A percentile compares a stretch with the other conserved stretches of the same genome.
These are phyloP conservation scores for Nymphaea thermarum DNA, from an alignment of 164 flowering plant genomes.

Conservation along the genomic window DNA sequence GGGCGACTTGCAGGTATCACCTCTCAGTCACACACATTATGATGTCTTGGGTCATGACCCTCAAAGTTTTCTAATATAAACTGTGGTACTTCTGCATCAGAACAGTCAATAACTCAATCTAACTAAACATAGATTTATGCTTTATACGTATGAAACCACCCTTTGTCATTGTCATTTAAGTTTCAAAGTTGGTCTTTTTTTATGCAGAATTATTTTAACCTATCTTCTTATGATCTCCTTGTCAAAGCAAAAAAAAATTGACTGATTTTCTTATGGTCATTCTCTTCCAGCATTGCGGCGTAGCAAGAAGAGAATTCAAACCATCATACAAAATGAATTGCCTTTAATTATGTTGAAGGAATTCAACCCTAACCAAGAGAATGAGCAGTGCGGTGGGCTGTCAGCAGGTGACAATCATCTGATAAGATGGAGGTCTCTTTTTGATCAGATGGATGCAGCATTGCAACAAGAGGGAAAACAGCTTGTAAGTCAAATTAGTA, in stretches of 20 bases:
- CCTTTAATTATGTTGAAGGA: conserved; percentile 57
- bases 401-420: conserved; percentile 38
- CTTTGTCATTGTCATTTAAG: too few species aligned
- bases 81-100: not conserved
- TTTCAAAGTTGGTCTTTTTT: not conserved
- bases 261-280: too few species aligned
- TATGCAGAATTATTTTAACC: not conserved
- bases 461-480: conserved; percentile 74
- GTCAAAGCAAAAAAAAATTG: not conserved
- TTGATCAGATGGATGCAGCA: conserved; percentile 71
- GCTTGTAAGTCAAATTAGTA: conserved; percentile 35
- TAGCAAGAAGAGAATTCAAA: conserved; percentile 74
- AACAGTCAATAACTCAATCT: not conserved
- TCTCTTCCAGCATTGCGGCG: conserved; percentile 51
- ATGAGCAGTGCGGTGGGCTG: conserved; percentile 16
- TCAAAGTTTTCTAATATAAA: not conserved
- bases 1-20: conserved; percentile 75
- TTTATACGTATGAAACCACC: too few species aligned
- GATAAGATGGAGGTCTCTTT: conserved; percentile 50
- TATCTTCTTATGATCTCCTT: not conserved
- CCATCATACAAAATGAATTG: conserved; percentile 54
- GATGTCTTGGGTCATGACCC: not conserved
- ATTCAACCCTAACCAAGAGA: conserved; percentile 38
- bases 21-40: too few species aligned
- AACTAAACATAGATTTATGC: too few species aligned